These are phyloP conservation scores for Septoria linicola DNA, from an alignment of 2,329 filamentous ascomycete species.

Conservation along the genomic window DNA sequence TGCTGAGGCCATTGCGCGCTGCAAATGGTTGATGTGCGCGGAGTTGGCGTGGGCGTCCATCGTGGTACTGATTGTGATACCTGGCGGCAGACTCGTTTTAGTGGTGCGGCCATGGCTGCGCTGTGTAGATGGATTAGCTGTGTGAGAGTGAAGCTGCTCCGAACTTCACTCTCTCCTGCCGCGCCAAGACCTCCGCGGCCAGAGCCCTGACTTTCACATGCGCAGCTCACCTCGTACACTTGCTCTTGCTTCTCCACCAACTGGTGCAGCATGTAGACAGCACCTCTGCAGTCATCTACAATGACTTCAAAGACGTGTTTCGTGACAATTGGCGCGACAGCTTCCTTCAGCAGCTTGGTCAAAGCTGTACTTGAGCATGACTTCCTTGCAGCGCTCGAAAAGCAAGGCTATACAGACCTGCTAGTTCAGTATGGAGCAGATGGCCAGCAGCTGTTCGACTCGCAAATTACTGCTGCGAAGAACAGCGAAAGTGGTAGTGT, in stretches of 20 bases:
- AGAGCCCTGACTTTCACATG: constrained; percentile 7
- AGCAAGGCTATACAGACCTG: constrained; percentile 67
- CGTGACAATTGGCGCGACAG: constrained; percentile 89
- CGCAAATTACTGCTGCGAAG: constrained; percentile 32
- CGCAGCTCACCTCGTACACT: not conserved
- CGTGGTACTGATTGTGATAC: constrained; percentile 25
- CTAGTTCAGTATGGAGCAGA: constrained; percentile 78
- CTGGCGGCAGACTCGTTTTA: constrained; percentile 34
- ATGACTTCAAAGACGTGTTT: constrained; percentile 61
- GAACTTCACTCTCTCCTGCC: constrained; percentile 7
- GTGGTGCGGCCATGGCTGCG: constrained; percentile 32
- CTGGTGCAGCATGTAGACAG: constrained; percentile 22
- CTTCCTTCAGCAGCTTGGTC: constrained; percentile 73
- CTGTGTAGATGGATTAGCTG: constrained; percentile 2
- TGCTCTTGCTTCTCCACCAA: constrained; percentile 1
- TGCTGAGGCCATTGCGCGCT: constrained; percentile 20
- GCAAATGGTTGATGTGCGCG: constrained; percentile 1
- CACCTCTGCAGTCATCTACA: not conserved
- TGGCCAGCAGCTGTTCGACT: constrained; percentile 55
- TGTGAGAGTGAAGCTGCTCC: constrained; percentile 12
- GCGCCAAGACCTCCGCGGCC: constrained; percentile 20
- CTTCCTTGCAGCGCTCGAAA: constrained; percentile 63
- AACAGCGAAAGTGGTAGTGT: constrained; percentile 22
- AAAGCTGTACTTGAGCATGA: constrained; percentile 59
- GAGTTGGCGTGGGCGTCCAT: constrained; percentile 5